phyloP scores from a whole-genome alignment of 2,329 filamentous ascomycete species.

The Amphichorda felina region DNA sequence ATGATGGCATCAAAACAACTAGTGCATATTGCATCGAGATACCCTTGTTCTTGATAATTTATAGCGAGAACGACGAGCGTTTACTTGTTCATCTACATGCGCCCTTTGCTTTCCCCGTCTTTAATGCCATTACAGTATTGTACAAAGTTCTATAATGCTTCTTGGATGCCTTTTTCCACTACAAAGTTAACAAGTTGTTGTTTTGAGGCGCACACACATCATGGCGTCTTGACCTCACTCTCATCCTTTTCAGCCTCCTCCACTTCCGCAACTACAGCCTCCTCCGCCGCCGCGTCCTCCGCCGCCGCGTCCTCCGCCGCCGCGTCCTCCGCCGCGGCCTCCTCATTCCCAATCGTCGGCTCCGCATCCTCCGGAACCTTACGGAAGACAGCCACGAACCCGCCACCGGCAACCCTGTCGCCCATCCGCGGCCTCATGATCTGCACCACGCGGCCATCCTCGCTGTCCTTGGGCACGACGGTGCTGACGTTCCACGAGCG shows the following conservation, averaged over 20 bases:
- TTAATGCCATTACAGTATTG: no score
- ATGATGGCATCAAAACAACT: constrained; percentile 1
- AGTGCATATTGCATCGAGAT: constrained; percentile 3
- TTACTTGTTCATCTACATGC: no score
- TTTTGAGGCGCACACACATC: no score
- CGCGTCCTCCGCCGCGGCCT: background rate
- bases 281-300: no score
- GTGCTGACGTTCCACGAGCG: constrained; percentile 53
- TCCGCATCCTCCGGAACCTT: constrained; percentile 7
- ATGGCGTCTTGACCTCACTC: no score
- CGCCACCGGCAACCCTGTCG: constrained; percentile 24
- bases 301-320: constrained; percentile 2
- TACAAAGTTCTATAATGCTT: no score
- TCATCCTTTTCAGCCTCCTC: no score
- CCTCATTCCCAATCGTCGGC: constrained; percentile 2
- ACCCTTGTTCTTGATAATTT: constrained; percentile 1
- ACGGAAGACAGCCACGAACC: constrained; percentile 26
- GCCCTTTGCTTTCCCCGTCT: background rate
- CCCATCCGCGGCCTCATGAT: constrained; percentile 30
- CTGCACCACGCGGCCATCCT: constrained; percentile 14
- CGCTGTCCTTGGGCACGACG: constrained; percentile 18
- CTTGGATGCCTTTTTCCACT: no score
- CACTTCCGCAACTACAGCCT: no score
- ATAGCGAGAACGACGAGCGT: constrained; percentile 1
- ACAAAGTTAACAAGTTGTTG: no score